Base-by-base conservation (phyloP, 2,329 filamentous ascomycete species). In the Chalara sp. region DNA sequence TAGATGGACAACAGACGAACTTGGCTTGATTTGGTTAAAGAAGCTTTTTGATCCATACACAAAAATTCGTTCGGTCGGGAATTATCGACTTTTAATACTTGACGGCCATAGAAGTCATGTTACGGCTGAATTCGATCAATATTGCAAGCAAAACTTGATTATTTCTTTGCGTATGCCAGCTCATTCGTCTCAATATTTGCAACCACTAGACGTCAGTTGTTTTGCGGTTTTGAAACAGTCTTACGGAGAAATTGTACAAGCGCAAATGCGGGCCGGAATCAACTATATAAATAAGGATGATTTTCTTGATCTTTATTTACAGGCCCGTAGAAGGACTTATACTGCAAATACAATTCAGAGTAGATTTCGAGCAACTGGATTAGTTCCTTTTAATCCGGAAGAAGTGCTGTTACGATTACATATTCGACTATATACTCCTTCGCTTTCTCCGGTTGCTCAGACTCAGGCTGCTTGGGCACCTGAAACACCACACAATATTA, bases 1-100 rank as follows among this genome's bases (percentile, higher is more conserved):
- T 44, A 51, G 63, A 43, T 69, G 48, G 63, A 68, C 61, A n/a
- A 42, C 6, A 6, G 39, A 42, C 28, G 6, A 6, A 6, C n/a
- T 42, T 6, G n/a, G 43, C 21, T n/a, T 44, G 5, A 29, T 6
- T 6, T 44, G 21, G 43, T 30, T 44, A 12, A 8, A 39, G 35
- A 44, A 8, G 43, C 21, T 13, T n/a, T 44, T 44, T 29, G 6
- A 44, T 6, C 6, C 6, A 44, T 30, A 44, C 6, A 44, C 43
- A 30, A 30, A 44, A 32, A 30, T 12, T 44, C 43, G 28, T 44
- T 29, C 7, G 21, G 32, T 5, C 6, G 39, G 39, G 39, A 6
- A 13, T 13, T 42, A 42, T n/a, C 39, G 39, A 42, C 39, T 42
- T 42, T 21, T 42, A 13, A 42, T 42, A 6, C 39, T 42, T 42